These are phyloP conservation scores for Whalleya microplaca DNA, from an alignment of 2,329 filamentous ascomycete species.

Conservation along the genomic window DNA sequence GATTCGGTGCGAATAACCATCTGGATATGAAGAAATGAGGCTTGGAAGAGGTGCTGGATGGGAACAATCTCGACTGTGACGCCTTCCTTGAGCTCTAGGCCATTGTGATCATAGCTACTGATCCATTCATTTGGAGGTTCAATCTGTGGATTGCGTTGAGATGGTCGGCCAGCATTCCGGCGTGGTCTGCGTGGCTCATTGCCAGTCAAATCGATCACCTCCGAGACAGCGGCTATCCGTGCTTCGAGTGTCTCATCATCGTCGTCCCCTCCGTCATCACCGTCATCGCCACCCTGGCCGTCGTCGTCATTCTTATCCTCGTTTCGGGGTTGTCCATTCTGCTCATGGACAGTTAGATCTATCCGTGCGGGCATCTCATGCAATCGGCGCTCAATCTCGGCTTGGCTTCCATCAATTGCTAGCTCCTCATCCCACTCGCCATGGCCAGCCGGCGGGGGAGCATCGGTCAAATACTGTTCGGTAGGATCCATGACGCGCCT, in stretches of 20 bases:
- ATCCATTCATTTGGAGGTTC: not conserved
- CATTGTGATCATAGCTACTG: slow-evolving; percentile 16
- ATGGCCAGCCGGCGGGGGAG: not conserved
- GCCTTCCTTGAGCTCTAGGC: slow-evolving; percentile 20
- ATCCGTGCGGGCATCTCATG: slow-evolving; percentile 8
- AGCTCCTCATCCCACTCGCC: slow-evolving; percentile 19
- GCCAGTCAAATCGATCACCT: slow-evolving; percentile 33
- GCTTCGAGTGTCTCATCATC: slow-evolving; percentile 11
- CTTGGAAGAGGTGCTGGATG: slow-evolving; percentile 12
- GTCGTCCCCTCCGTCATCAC: slow-evolving; percentile 8
- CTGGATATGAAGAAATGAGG: slow-evolving; percentile 33
- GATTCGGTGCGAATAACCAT: slow-evolving; percentile 22
- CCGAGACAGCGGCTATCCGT: slow-evolving; percentile 26
- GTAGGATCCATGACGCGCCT: not conserved
- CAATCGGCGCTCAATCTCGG: slow-evolving; percentile 23
- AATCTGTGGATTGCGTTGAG: slow-evolving; percentile 19
- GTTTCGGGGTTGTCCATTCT: slow-evolving; percentile 4
- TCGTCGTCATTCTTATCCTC: slow-evolving; percentile 8
- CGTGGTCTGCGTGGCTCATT: slow-evolving; percentile 2
- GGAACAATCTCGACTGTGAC: slow-evolving; percentile 26
- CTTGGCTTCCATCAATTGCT: slow-evolving; percentile 11
- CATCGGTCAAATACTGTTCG: not conserved
- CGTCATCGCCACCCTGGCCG: not conserved
- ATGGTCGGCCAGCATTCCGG: not conserved
- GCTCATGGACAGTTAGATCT: not conserved